Evolutionary conservation across 2,329 filamentous ascomycete species (phyloP).

Genomic region (Ambrosiella xylebori): DNA sequence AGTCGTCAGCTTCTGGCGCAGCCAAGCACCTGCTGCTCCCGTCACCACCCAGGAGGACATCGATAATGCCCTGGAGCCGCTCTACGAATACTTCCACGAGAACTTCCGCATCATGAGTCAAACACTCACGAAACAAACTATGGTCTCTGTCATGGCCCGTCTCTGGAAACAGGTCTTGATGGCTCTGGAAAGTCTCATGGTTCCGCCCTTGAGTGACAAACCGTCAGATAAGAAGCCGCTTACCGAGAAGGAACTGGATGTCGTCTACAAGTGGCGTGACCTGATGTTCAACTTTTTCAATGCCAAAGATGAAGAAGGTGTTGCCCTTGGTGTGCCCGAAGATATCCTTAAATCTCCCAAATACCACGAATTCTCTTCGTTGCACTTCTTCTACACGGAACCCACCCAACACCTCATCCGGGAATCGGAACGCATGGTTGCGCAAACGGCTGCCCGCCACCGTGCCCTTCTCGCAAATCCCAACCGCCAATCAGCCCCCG

Average conservation of each 20-base stretch:
- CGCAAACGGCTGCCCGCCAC: conserved; percentile 58
- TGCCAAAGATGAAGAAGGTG: conserved; percentile 67
- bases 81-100: conserved; percentile 92
- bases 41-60: conserved; percentile 55
- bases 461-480: conserved; percentile 48
- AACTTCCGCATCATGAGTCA: conserved; percentile 99
- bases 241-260: conserved; percentile 73
- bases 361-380: conserved; percentile 88
- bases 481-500: conserved; percentile 54
- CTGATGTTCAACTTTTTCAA: conserved; percentile 91
- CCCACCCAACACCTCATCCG: conserved; percentile 78
- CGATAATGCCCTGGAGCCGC: conserved; percentile 61
- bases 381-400: conserved; percentile 98
- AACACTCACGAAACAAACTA: conserved; percentile 84
- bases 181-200: conserved; percentile 75
- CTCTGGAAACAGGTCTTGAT: conserved; percentile 95
- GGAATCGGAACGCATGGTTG: conserved; percentile 91
- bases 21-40: conserved; percentile 31
- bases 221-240: conserved; percentile 71
- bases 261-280: conserved; percentile 88
- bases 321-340: conserved; percentile 72
- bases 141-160: conserved; percentile 95
- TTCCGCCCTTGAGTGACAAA: conserved; percentile 90
- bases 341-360: conserved; percentile 93
- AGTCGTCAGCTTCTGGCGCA: conserved; percentile 51